Percentiles rank a stretch among this genome's conserved stretches.
Conservation (phyloP, 129 eudicot genomes). For the Escallonia herrerae region DNA sequence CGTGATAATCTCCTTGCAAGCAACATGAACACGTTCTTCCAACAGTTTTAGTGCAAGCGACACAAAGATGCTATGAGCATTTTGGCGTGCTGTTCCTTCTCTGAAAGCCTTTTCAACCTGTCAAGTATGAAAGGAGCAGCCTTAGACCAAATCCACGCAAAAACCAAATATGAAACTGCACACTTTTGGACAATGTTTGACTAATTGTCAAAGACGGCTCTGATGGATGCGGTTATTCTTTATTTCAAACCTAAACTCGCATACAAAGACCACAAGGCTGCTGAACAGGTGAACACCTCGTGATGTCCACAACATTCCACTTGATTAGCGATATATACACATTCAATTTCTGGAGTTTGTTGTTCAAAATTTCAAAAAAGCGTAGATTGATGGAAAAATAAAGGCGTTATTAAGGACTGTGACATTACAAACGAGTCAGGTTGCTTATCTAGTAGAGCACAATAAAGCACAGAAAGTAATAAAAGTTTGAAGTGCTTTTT, state of each 20-base stretch:
- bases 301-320: too few species aligned
- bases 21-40: constrained; percentile 86
- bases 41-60: constrained; percentile 80
- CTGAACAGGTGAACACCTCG: too few species aligned
- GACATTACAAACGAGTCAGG: too few species aligned
- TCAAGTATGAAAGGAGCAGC: constrained; percentile 2
- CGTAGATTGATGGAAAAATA: too few species aligned
- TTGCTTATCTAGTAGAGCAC: too few species aligned
- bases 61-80: constrained; percentile 96
- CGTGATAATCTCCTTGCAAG: constrained; percentile 89
- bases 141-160: constrained; percentile 2
- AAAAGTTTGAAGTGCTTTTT: background rate
- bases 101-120: constrained; percentile 99
- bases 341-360: too few species aligned
- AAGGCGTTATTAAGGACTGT: too few species aligned
- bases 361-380: too few species aligned
- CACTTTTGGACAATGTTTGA: background rate
- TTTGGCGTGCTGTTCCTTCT: constrained; percentile 98
- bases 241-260: too few species aligned
- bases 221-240: background rate
- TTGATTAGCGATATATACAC: too few species aligned
- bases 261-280: too few species aligned
- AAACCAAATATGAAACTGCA: background rate
- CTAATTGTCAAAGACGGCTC: background rate
- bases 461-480: too few species aligned